Evolutionary conservation across 75 land plant genomes (phyloP).

Genomic region (Picea glauca): DNA sequence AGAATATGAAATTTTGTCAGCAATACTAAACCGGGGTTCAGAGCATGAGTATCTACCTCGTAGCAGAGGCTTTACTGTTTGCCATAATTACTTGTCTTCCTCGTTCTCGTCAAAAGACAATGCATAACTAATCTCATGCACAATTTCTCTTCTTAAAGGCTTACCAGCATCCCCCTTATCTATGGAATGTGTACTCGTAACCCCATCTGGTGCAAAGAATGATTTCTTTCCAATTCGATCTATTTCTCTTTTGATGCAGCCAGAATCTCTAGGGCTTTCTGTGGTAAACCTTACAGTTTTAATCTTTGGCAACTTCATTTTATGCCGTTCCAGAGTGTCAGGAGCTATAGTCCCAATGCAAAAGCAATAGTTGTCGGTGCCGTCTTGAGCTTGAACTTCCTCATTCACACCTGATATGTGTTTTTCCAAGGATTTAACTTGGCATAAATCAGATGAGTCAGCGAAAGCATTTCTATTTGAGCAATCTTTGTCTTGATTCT

Average conservation of each 20-base stretch:
- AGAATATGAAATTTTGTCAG: background rate
- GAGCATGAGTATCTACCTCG: background rate
- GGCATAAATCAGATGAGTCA: background rate
- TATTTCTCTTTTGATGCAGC: constrained; percentile 3
- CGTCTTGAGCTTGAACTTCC: background rate
- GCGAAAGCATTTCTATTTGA: background rate
- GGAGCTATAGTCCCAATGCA: background rate
- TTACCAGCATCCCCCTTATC: background rate
- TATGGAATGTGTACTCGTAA: background rate
- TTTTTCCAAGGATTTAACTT: background rate
- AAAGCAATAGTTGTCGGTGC: background rate
- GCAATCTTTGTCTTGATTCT: background rate
- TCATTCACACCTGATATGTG: no score
- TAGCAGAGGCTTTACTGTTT: background rate
- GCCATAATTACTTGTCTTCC: background rate
- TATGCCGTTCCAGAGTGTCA: background rate
- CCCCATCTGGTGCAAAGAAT: background rate
- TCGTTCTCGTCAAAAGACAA: background rate
- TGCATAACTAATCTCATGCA: constrained; percentile 3
- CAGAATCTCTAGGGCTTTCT: constrained; percentile 3
- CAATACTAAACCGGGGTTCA: background rate
- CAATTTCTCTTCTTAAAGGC: constrained; percentile 1
- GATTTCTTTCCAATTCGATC: constrained; percentile 9
- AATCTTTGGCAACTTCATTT: constrained; percentile 8
- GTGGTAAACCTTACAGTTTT: background rate